Conservation (phyloP, 495 filamentous ascomycete species). For the Aspergillus bridgeri region DNA sequence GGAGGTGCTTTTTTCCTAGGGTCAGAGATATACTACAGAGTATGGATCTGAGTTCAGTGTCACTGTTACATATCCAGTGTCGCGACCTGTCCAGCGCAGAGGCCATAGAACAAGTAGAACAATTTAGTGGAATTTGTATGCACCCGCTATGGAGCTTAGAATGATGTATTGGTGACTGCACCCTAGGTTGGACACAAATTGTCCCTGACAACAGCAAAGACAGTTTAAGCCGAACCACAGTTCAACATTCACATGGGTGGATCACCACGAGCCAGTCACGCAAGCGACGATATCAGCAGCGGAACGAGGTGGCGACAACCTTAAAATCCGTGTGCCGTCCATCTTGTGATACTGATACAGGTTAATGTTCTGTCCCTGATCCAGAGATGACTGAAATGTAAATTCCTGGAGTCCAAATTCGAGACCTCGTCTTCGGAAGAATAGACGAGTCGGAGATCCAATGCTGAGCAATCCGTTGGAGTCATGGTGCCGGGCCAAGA, state of each 20-base stretch:
- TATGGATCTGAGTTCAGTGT: too few species aligned
- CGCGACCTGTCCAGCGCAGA: too few species aligned
- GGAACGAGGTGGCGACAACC: constrained; percentile 5
- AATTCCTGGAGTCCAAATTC: not conserved
- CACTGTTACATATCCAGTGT: too few species aligned
- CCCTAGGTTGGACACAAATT: too few species aligned
- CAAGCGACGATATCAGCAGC: constrained; percentile 5
- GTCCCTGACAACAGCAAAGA: too few species aligned
- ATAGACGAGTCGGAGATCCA: not conserved
- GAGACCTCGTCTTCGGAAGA: not conserved
- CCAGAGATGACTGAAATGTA: not conserved
- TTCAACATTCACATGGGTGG: constrained; percentile 3
- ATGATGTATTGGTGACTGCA: too few species aligned
- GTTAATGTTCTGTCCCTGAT: not conserved
- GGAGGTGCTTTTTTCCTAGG: too few species aligned
- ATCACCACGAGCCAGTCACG: constrained; percentile 1
- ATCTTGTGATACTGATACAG: not conserved
- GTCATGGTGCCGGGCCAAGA: not conserved
- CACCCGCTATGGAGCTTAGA: too few species aligned
- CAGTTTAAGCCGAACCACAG: not conserved
- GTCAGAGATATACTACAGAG: too few species aligned
- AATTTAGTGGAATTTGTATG: too few species aligned
- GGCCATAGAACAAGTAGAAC: too few species aligned
- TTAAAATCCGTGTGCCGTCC: not conserved
- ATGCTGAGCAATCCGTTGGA: not conserved